Percentiles rank a stretch among this genome's conserved stretches.
phyloP scores from a whole-genome alignment of 441 rosid genomes.

The Mallotus repandus region DNA sequence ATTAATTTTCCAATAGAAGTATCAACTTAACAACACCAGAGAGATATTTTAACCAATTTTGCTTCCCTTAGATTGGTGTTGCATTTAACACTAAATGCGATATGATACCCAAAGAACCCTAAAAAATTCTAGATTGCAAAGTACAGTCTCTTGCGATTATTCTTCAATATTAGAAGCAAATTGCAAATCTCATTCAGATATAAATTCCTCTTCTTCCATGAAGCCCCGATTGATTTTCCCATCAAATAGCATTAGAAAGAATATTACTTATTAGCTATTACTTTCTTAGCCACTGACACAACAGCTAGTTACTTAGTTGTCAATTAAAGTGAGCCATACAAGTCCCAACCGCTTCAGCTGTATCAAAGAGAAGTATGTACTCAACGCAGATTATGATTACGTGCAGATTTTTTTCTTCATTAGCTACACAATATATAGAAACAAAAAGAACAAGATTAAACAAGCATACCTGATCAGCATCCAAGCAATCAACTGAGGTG shows the following conservation, averaged over 20 bases:
- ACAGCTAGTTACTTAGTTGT: too few relatives aligned
- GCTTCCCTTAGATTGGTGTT: background rate
- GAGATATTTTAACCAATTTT: too few relatives aligned
- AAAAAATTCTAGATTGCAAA: background rate
- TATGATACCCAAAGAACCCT: background rate
- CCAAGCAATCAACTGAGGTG: conserved; percentile 78
- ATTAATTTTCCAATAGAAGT: background rate
- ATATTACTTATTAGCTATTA: too few relatives aligned
- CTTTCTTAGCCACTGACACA: too few relatives aligned
- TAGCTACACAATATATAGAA: too few relatives aligned
- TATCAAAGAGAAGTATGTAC: too few relatives aligned
- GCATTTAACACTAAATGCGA: too few relatives aligned
- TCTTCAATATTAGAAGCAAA: background rate
- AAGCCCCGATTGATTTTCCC: background rate
- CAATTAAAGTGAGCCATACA: too few relatives aligned
- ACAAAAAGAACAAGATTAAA: background rate
- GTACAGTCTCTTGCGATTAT: too few relatives aligned
- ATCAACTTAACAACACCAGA: background rate
- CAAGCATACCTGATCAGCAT: conserved; percentile 73
- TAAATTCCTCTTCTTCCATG: background rate
- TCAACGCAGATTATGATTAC: too few relatives aligned
- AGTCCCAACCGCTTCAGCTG: too few relatives aligned
- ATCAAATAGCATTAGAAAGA: background rate
- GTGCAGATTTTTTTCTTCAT: too few relatives aligned
- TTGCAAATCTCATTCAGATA: background rate